Base-by-base conservation (phyloP, 805 yeast genomes). In the Candida broadrunensis region DNA sequence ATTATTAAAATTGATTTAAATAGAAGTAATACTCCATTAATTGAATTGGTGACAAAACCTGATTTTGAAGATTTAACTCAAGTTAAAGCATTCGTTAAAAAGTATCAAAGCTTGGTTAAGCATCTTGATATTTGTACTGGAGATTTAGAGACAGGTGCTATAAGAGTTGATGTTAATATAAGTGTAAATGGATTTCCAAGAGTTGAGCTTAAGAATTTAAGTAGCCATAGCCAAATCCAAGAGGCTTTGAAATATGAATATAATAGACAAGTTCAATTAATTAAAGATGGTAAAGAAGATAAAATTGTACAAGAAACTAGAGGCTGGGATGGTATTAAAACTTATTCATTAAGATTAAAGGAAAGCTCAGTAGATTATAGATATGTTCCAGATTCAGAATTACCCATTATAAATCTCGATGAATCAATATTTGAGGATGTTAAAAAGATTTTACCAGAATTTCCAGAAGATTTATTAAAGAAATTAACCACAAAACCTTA, bases 131-230 rank as follows among this genome's bases (percentile, higher is more conserved):
- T 93, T 1, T 88, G 96, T 48, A 73, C 91, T 0, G 98, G 97
- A 13, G 96, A 90, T 50, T 70, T 93, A 55, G 98, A 93, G 56
- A 80, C 89, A 1, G 99, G 99, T 5, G 93, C 97, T 0, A 84
- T 93, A 75, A 73, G 99, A 53, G 93, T 91, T 4, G 99, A 93
- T 56, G 98, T 88, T 8, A 93, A 93, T 50, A 75, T 93, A n/a
- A 85, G 95, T 18, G 81, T 91, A 5, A 78, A 79, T 46, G 77
- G 75, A 14, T 80, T 83, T 41, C 72, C 80, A 32, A 64, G 98
- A 44, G 88, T 91, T 17, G 99, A 93, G 54, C 75, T 93, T 52
- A 93, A 93, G 59, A 93, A 93, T 60, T 66, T 93, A 50, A 85
- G 96, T 8, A 87, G 90, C 23, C 82, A 89, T 0, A 75, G 88